These are phyloP conservation scores for Tricholoma furcatifolium DNA, from an alignment of 768 basidiomycete species.

Conservation along the genomic window DNA sequence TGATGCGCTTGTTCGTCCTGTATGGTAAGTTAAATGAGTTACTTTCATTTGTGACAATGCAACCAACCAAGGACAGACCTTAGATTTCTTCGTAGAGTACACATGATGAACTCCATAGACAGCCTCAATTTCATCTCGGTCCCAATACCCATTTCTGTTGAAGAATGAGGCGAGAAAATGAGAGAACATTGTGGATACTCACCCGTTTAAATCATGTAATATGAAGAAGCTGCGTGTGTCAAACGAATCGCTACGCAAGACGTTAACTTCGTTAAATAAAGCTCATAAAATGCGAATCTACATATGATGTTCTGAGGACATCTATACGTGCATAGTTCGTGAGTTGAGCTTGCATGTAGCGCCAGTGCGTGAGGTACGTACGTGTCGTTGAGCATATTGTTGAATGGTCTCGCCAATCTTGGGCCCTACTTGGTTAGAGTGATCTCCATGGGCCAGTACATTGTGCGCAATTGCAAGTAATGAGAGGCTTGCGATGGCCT, in stretches of 20 bases:
- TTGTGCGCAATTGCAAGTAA: slow-evolving; percentile 34
- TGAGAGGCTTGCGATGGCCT: slow-evolving; percentile 41
- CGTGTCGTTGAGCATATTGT: slow-evolving; percentile 88
- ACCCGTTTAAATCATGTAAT: slow-evolving; percentile 91
- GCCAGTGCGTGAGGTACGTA: slow-evolving; percentile 42
- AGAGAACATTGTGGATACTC: slow-evolving; percentile 15
- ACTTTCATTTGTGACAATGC: not conserved
- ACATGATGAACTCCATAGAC: slow-evolving; percentile 96
- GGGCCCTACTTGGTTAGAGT: slow-evolving; percentile 42
- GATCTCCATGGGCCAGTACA: slow-evolving; percentile 56
- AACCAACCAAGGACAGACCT: slow-evolving; percentile 33
- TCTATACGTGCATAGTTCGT: slow-evolving; percentile 42
- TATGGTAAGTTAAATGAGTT: not conserved
- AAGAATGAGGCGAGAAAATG: not conserved
- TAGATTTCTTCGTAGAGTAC: slow-evolving; percentile 80
- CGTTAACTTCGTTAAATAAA: slow-evolving; percentile 5
- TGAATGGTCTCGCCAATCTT: slow-evolving; percentile 59
- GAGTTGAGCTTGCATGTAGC: slow-evolving; percentile 14
- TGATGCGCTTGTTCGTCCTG: slow-evolving; percentile 79
- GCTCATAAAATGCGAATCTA: slow-evolving; percentile 29
- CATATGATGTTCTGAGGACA: slow-evolving; percentile 90
- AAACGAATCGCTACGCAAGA: slow-evolving; percentile 67
- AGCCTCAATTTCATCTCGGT: slow-evolving; percentile 87
- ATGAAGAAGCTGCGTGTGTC: slow-evolving; percentile 90
- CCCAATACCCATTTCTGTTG: slow-evolving; percentile 78